Percentiles rank a stretch among this genome's conserved stretches.
These are phyloP conservation scores for Orbilia quercus DNA, from an alignment of 2,329 filamentous ascomycete genomes.

Conservation along the genomic window DNA sequence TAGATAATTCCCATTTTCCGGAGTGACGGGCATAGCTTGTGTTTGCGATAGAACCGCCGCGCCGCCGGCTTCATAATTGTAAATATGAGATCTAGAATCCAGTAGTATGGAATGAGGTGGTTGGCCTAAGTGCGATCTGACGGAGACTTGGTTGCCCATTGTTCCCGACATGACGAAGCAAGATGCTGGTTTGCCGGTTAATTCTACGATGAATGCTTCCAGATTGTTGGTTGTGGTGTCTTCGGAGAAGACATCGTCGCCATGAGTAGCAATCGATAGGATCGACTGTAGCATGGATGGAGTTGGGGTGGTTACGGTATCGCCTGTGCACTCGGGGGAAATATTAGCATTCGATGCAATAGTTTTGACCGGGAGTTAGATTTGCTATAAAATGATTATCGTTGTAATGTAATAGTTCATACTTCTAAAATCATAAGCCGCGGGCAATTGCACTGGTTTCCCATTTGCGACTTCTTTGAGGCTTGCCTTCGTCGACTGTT, in stretches of 20 bases:
- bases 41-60: conserved; percentile 57
- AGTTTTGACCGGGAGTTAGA: no score
- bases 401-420: conserved; percentile 2
- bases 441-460: conserved; percentile 17
- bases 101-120: conserved; percentile 84
- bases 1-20: conserved; percentile 63
- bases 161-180: conserved; percentile 89
- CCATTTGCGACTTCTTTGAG: conserved; percentile 27
- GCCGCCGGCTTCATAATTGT: conserved; percentile 74
- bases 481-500: conserved; percentile 10
- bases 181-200: conserved; percentile 79
- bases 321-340: conserved; percentile 61
- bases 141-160: conserved; percentile 90
- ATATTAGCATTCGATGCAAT: background rate
- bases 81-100: conserved; percentile 81
- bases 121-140: conserved; percentile 79
- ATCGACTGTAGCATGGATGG: conserved; percentile 84
- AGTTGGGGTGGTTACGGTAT: conserved; percentile 80
- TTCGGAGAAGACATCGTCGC: conserved; percentile 86
- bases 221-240: conserved; percentile 81
- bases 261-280: conserved; percentile 72
- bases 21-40: conserved; percentile 60
- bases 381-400: background rate
- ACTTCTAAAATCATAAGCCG: conserved; percentile 53
- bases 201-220: conserved; percentile 76